Conservation (phyloP, 495 filamentous ascomycete species). For the Corynascus novoguineensis region DNA sequence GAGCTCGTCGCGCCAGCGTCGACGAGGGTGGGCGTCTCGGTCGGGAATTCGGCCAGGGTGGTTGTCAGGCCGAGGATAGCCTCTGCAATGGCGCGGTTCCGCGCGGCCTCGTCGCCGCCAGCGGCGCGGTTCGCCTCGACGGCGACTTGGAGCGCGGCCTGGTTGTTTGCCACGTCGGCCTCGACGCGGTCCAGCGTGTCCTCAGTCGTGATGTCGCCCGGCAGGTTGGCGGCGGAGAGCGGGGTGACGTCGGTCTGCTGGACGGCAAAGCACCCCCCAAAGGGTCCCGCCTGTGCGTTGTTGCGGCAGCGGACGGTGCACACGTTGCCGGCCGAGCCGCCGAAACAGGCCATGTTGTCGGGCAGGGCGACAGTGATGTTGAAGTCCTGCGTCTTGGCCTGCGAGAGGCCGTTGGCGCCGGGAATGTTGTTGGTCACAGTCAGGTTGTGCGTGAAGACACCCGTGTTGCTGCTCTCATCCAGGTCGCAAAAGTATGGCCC, state of each 20-base stretch:
- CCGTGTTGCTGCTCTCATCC: conserved; percentile 42
- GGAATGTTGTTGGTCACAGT: conserved; percentile 43
- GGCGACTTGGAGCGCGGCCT: conserved; percentile 34
- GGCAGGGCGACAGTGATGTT: conserved; percentile 7
- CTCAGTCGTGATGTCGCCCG: conserved; percentile 29
- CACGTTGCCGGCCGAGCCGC: conserved; percentile 44
- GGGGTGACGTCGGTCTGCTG: conserved; percentile 35
- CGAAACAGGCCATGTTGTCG: conserved; percentile 34
- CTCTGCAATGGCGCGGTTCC: conserved; percentile 30
- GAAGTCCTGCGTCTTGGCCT: neutral
- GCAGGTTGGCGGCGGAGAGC: conserved; percentile 29
- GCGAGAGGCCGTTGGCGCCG: conserved; percentile 32
- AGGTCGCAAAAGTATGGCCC: conserved; percentile 50
- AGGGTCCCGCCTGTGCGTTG: conserved; percentile 51
- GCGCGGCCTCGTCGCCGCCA: conserved; percentile 25
- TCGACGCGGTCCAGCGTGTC: conserved; percentile 29
- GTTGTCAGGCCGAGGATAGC: conserved; percentile 17
- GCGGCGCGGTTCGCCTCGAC: conserved; percentile 34
- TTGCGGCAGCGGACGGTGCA: conserved; percentile 55
- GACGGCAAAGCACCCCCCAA: conserved; percentile 47
- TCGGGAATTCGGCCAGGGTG: neutral
- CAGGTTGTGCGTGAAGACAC: conserved; percentile 37
- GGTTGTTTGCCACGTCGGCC: conserved; percentile 29
- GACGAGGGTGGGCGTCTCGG: neutral
- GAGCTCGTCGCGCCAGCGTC: neutral